Conservation (phyloP, 495 filamentous ascomycete species). For the Penicillium roqueforti region DNA sequence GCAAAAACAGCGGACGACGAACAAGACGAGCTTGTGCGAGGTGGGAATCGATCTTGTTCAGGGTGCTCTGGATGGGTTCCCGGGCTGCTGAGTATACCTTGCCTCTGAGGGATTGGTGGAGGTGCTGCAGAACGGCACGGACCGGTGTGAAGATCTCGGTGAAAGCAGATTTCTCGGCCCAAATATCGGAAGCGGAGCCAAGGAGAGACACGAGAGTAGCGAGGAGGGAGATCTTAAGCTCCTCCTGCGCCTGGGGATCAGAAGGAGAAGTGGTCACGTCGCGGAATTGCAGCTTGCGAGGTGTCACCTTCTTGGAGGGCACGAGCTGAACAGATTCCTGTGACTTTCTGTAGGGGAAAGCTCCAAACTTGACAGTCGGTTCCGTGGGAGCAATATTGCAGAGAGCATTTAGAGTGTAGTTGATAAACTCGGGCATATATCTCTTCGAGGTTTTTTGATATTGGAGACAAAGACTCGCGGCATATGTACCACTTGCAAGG, state of each 20-base stretch:
- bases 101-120: constrained; percentile 48
- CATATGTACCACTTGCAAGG: constrained; percentile 69
- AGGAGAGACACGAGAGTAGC: constrained; percentile 55
- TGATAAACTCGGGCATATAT: constrained; percentile 82
- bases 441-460: constrained; percentile 79
- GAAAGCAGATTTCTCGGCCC: constrained; percentile 65
- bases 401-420: constrained; percentile 75
- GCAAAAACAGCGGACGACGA: constrained; percentile 78
- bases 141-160: constrained; percentile 65
- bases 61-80: constrained; percentile 32
- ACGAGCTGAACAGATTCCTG: constrained; percentile 48
- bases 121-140: constrained; percentile 49
- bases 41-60: constrained; percentile 40
- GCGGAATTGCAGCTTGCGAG: constrained; percentile 41
- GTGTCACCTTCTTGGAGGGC: constrained; percentile 22
- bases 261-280: constrained; percentile 46
- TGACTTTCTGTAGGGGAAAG: constrained; percentile 61
- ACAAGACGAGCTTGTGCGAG: constrained; percentile 54
- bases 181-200: constrained; percentile 56
- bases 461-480: constrained; percentile 68
- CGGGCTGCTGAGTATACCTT: constrained; percentile 45
- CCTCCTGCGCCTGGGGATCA: constrained; percentile 30
- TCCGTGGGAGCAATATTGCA: constrained; percentile 58
- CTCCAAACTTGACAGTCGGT: constrained; percentile 38
- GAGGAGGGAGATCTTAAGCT: constrained; percentile 57